Evolutionary conservation across 2,329 filamentous ascomycete species (phyloP).

Genomic region (Calonectria henricotiae): DNA sequence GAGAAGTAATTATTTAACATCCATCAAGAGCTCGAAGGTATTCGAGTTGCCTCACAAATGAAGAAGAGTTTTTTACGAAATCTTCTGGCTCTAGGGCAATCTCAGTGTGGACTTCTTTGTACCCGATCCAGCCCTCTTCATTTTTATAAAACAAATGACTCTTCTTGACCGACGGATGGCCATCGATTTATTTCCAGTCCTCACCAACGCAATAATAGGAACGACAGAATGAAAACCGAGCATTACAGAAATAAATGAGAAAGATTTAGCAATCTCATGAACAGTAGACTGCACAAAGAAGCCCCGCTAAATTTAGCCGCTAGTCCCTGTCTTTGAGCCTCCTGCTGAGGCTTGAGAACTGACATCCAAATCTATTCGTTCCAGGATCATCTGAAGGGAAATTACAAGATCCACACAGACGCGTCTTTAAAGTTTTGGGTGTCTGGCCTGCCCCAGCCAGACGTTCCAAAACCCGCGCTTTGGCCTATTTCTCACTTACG

Average conservation of each 20-base stretch:
- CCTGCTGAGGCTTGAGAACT: not conserved
- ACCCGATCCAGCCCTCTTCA: too few species aligned
- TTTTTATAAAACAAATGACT: too few species aligned
- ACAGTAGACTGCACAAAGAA: too few species aligned
- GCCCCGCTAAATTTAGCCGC: too few species aligned
- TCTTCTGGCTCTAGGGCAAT: too few species aligned
- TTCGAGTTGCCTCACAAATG: not conserved
- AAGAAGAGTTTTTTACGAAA: not conserved
- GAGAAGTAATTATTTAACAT: not conserved
- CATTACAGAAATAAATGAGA: too few species aligned
- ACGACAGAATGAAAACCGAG: too few species aligned
- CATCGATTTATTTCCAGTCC: too few species aligned
- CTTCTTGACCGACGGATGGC: too few species aligned
- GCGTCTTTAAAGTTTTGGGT: not conserved
- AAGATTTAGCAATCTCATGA: too few species aligned
- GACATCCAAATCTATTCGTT: not conserved
- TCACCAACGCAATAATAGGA: too few species aligned
- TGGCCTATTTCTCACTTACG: conserved; percentile 10
- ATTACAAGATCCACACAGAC: not conserved
- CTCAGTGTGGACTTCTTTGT: too few species aligned
- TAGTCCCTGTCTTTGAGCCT: not conserved
- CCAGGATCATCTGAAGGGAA: not conserved
- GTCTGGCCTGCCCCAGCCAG: not conserved
- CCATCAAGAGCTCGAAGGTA: not conserved
- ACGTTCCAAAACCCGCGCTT: not conserved